phyloP scores from a whole-genome alignment of 345 rosid genomes.

The Kernera saxatilis region DNA sequence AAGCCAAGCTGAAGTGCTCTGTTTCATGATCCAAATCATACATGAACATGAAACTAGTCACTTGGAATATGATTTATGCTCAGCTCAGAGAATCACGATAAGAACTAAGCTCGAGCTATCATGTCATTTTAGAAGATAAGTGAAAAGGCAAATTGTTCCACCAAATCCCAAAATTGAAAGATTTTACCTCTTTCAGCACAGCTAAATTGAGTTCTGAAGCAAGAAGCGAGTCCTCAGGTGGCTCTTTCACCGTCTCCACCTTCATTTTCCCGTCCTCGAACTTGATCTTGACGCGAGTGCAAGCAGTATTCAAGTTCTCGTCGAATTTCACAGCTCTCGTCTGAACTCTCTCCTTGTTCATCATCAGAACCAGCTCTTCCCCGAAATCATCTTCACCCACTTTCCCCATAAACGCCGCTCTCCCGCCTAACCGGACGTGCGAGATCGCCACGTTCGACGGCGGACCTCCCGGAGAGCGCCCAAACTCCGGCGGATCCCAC shows the following conservation, averaged over 20 bases:
- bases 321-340: slow-evolving; percentile 75
- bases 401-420: slow-evolving; percentile 95
- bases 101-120: background rate
- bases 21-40: background rate
- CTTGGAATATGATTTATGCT: background rate
- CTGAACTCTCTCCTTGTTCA: slow-evolving; percentile 87
- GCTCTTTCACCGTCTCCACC: slow-evolving; percentile 59
- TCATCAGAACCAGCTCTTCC: slow-evolving; percentile 60
- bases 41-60: background rate
- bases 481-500: slow-evolving; percentile 94
- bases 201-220: slow-evolving; percentile 64
- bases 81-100: background rate
- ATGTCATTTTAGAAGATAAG: background rate
- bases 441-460: slow-evolving; percentile 83
- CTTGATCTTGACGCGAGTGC: slow-evolving; percentile 55
- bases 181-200: slow-evolving; percentile 78
- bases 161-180: background rate
- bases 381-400: slow-evolving; percentile 75
- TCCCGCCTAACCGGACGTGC: slow-evolving; percentile 77
- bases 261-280: slow-evolving; percentile 67
- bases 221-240: slow-evolving; percentile 75
- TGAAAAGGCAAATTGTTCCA: background rate
- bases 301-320: slow-evolving; percentile 51
- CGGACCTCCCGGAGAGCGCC: slow-evolving; percentile 79
- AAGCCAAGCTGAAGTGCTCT: background rate